These are phyloP conservation scores for Moricandia moricandioides DNA, from an alignment of 345 rosid genomes.

Conservation along the genomic window DNA sequence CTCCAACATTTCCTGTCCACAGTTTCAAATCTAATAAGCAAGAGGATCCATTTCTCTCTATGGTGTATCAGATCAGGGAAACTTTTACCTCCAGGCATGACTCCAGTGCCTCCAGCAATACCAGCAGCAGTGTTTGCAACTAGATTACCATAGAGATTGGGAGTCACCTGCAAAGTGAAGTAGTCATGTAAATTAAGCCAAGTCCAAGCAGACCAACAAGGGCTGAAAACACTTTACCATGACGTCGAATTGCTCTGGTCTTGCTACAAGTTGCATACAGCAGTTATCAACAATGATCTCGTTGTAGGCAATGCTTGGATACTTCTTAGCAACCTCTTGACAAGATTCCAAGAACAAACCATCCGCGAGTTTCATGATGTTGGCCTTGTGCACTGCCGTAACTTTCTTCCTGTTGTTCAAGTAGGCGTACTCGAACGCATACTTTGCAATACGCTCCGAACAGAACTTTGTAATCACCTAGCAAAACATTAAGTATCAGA, in stretches of 20 bases:
- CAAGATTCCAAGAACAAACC: constrained; percentile 97
- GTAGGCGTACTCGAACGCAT: constrained; percentile 97
- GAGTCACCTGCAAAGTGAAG: constrained; percentile 58
- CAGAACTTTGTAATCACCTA: constrained; percentile 99
- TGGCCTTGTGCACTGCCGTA: constrained; percentile 95
- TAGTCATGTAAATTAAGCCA: neutral
- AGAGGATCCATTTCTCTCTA: neutral
- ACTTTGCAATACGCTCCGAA: constrained; percentile 92
- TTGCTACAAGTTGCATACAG: constrained; percentile 97
- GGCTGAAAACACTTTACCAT: constrained; percentile 51
- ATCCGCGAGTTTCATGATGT: constrained; percentile 97
- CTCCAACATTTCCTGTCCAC: constrained; percentile 74
- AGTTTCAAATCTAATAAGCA: neutral
- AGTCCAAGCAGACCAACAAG: neutral
- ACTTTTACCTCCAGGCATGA: constrained; percentile 97
- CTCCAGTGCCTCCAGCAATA: constrained; percentile 97
- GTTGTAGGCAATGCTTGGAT: constrained; percentile 80
- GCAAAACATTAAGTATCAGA: constrained; percentile 31
- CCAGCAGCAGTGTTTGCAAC: constrained; percentile 94
- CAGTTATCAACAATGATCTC: constrained; percentile 96
- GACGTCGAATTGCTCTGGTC: constrained; percentile 98
- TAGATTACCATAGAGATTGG: constrained; percentile 89
- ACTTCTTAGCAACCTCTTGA: constrained; percentile 80
- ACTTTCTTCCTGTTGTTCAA: constrained; percentile 92
- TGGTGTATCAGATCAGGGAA: neutral